These are phyloP conservation scores for Potentilla sterilis DNA, from an alignment of 306 rosid species.

Conservation along the genomic window DNA sequence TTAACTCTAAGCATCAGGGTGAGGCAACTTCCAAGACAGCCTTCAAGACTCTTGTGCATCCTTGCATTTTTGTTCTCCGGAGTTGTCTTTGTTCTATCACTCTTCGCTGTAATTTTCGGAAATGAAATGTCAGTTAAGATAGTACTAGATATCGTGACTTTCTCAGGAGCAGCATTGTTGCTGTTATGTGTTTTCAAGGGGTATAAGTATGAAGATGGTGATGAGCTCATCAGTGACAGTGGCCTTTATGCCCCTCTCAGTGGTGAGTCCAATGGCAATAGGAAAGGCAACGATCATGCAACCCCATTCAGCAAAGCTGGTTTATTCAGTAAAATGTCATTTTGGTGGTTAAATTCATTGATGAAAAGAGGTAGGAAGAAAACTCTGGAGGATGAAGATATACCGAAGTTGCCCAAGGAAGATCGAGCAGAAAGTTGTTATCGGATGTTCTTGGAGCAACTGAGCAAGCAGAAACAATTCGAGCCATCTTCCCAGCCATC, in stretches of 20 bases:
- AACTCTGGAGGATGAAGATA: slow-evolving; percentile 59
- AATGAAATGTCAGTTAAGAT: slow-evolving; percentile 36
- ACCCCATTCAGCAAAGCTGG: slow-evolving; percentile 67
- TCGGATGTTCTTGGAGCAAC: slow-evolving; percentile 43
- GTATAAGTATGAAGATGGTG: slow-evolving; percentile 22
- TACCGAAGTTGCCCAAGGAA: slow-evolving; percentile 54
- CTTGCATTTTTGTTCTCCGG: slow-evolving; percentile 45
- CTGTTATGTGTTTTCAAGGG: slow-evolving; percentile 46
- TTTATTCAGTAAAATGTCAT: slow-evolving; percentile 44
- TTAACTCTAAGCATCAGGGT: slow-evolving; percentile 41
- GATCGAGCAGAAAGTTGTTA: slow-evolving; percentile 78
- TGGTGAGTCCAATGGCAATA: slow-evolving; percentile 33
- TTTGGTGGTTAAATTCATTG: slow-evolving; percentile 88
- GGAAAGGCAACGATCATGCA: slow-evolving; percentile 27
- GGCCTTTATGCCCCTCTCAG: slow-evolving; percentile 63
- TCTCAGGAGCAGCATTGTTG: slow-evolving; percentile 57
- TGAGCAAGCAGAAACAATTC: slow-evolving; percentile 46
- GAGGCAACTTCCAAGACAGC: slow-evolving; percentile 42
- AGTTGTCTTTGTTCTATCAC: slow-evolving; percentile 38
- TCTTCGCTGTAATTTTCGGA: slow-evolving; percentile 37
- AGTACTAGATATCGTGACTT: slow-evolving; percentile 53
- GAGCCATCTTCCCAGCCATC: slow-evolving; percentile 54
- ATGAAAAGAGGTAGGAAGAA: slow-evolving; percentile 73
- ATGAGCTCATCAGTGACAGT: slow-evolving; percentile 34
- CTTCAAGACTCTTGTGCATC: slow-evolving; percentile 41